Conservation (phyloP, 23 red algal genomes). For the Gracilaria caudata region DNA sequence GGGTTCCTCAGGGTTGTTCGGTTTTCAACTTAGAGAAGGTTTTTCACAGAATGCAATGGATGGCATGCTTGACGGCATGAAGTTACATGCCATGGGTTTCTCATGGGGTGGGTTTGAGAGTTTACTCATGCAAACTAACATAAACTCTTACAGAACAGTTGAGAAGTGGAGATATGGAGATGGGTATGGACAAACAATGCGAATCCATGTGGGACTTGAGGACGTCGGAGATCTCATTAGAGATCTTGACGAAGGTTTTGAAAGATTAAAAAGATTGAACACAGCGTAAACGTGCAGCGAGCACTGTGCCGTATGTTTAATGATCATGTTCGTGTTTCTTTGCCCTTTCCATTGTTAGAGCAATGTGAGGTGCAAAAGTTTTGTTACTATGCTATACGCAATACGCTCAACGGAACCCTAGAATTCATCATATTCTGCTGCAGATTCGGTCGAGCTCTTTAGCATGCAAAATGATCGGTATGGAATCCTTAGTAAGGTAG, state of each 20-base stretch:
- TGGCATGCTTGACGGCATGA: constrained; percentile 84
- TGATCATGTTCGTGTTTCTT: background rate
- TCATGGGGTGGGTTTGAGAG: constrained; percentile 98
- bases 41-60: constrained; percentile 85
- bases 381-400: background rate
- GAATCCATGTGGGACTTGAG: constrained; percentile 90
- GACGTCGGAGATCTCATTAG: constrained; percentile 80
- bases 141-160: constrained; percentile 81
- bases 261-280: constrained; percentile 50
- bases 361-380: background rate
- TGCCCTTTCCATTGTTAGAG: background rate
- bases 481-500: too few relatives aligned
- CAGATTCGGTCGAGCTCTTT: background rate
- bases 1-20: constrained; percentile 87
- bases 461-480: background rate
- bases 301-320: background rate
- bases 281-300: background rate
- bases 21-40: constrained; percentile 76
- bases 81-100: constrained; percentile 85
- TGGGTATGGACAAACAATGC: constrained; percentile 82
- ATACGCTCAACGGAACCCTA: background rate
- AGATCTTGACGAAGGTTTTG: constrained; percentile 88
- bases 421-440: background rate
- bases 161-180: constrained; percentile 83
- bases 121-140: constrained; percentile 81